Conservation (phyloP, 192 early-diverging fungal genomes). For the Powellomyces hirtus region DNA sequence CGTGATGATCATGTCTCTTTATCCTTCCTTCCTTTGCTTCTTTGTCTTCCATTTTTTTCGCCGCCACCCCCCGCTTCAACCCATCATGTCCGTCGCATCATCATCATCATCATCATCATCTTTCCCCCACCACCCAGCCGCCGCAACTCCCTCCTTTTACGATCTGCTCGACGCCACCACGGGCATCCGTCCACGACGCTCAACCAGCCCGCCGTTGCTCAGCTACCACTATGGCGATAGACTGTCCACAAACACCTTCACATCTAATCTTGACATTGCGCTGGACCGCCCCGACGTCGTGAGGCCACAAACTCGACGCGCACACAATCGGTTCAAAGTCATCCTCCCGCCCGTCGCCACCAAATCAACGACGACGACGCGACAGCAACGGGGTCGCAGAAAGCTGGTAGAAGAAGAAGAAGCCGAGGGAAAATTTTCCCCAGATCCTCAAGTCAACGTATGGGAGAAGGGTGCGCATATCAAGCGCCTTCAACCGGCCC, state of each 20-base stretch:
- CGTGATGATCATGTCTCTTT: no score
- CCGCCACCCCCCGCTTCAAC: no score
- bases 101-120: no score
- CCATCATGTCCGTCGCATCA: no score
- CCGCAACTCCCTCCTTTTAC: neutral
- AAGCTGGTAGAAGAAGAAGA: neutral
- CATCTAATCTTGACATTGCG: neutral
- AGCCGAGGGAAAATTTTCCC: neutral
- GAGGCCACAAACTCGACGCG: neutral
- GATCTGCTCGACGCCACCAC: neutral
- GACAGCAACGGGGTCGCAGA: neutral
- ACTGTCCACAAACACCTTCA: neutral
- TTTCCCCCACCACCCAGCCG: neutral
- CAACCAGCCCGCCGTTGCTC: neutral
- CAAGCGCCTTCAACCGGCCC: neutral
- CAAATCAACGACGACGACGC: neutral
- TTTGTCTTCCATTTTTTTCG: no score
- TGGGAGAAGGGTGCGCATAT: neutral
- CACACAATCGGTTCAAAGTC: neutral
- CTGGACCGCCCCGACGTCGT: neutral
- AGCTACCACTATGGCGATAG: no score
- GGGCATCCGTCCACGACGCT: slow-evolving; percentile 6
- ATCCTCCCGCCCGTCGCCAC: neutral
- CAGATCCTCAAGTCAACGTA: neutral
- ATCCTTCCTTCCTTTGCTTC: no score